phyloP scores from a whole-genome alignment of 306 rosid species.

The Vigna unguiculata region DNA sequence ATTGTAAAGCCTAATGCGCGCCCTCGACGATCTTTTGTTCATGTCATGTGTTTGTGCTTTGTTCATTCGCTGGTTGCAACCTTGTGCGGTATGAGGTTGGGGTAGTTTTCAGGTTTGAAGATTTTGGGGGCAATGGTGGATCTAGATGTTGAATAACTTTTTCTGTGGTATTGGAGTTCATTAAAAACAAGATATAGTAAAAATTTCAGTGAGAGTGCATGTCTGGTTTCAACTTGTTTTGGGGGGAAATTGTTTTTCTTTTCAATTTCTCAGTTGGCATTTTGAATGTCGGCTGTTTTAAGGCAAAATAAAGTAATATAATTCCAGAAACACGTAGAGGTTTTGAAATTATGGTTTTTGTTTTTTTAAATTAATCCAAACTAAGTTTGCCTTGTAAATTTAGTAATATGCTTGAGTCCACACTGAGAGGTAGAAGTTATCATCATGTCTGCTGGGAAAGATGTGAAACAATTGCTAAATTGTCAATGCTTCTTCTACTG shows the following conservation, averaged over 20 bases:
- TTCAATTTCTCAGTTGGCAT: neutral
- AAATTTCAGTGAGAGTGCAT: neutral
- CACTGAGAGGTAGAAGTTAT: neutral
- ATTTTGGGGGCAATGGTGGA: slow-evolving; percentile 18
- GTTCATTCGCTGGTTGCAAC: slow-evolving; percentile 12
- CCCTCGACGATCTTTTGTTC: slow-evolving; percentile 1
- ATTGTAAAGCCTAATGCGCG: slow-evolving; percentile 29
- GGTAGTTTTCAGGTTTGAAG: slow-evolving; percentile 19
- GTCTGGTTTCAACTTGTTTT: neutral
- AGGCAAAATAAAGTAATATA: neutral
- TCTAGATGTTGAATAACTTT: slow-evolving; percentile 16
- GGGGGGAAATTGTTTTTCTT: neutral
- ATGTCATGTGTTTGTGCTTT: slow-evolving; percentile 1
- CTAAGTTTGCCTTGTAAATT: neutral
- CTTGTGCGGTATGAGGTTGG: neutral
- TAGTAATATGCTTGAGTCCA: neutral
- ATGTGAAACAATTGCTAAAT: neutral
- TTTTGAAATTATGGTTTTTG: neutral
- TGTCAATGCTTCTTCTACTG: neutral
- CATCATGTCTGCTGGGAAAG: neutral
- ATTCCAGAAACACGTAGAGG: neutral
- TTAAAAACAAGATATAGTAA: neutral
- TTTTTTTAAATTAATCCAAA: neutral
- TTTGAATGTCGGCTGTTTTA: slow-evolving; percentile 19
- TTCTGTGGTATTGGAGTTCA: slow-evolving; percentile 2